Conservation (phyloP, 768 basidiomycete species). For the Lactarius vividus region DNA sequence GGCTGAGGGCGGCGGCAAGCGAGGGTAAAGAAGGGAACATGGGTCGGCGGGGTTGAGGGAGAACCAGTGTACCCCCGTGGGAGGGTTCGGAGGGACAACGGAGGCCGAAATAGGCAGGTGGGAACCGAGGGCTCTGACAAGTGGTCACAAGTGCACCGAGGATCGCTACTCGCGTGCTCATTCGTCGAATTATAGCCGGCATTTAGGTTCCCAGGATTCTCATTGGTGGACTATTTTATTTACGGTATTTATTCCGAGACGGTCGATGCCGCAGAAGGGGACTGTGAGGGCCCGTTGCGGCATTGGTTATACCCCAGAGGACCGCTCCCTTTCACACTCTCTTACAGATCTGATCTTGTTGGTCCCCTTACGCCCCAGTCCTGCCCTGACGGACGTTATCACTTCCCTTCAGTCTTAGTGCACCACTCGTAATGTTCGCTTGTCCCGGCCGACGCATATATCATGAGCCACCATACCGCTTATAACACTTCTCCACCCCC, state of each 20-base stretch:
- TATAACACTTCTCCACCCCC: conserved; percentile 15
- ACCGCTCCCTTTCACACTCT: not conserved
- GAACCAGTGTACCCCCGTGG: not conserved
- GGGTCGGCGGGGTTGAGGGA: not conserved
- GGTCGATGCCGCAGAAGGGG: not conserved
- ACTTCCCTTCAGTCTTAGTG: conserved; percentile 9
- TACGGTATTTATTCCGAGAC: not conserved
- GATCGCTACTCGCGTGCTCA: conserved; percentile 2
- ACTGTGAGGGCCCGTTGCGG: conserved; percentile 11
- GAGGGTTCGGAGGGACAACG: conserved; percentile 5
- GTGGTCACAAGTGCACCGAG: conserved; percentile 13
- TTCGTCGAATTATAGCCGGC: conserved; percentile 2
- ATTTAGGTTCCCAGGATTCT: conserved; percentile 12
- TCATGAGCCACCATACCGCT: conserved; percentile 6
- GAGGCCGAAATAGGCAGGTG: conserved; percentile 17
- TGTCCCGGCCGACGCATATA: conserved; percentile 10
- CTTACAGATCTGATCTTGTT: conserved; percentile 20
- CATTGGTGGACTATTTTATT: not conserved
- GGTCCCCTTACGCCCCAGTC: conserved; percentile 14
- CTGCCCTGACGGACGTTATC: conserved; percentile 23
- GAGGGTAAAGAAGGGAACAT: conserved; percentile 39
- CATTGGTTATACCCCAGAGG: conserved; percentile 14
- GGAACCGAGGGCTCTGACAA: not conserved
- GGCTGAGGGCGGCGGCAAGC: conserved; percentile 41
- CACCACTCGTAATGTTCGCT: conserved; percentile 15